Conservation (phyloP, 495 filamentous ascomycete genomes). For the Podospora tetraspora region DNA sequence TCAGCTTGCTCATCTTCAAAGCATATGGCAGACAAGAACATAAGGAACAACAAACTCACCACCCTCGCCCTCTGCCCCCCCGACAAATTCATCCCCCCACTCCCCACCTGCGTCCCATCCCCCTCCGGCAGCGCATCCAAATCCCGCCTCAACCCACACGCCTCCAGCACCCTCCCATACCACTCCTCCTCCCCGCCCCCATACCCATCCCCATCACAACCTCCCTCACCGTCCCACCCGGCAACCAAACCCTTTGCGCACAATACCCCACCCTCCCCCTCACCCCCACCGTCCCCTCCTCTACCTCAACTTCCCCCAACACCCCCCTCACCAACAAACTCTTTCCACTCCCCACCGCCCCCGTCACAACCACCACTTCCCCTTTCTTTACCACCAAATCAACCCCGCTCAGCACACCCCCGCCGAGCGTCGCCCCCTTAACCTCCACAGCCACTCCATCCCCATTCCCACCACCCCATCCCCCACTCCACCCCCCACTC, state of each 20-base stretch:
- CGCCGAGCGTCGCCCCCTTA: background rate
- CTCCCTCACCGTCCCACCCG: slow-evolving; percentile 54
- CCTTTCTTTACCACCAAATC: slow-evolving; percentile 12
- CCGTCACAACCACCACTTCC: slow-evolving; percentile 14
- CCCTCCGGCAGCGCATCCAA: slow-evolving; percentile 48
- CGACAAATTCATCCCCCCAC: slow-evolving; percentile 54
- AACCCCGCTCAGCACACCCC: slow-evolving; percentile 12
- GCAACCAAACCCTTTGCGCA: slow-evolving; percentile 47
- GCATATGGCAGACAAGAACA: background rate
- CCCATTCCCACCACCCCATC: no score
- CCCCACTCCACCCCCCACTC: no score
- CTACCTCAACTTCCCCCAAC: slow-evolving; percentile 46
- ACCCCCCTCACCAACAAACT: slow-evolving; percentile 50
- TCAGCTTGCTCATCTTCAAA: background rate
- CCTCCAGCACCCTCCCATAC: slow-evolving; percentile 51
- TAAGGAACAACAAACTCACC: slow-evolving; percentile 4
- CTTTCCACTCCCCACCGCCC: slow-evolving; percentile 54
- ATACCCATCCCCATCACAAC: slow-evolving; percentile 27
- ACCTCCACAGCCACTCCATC: background rate
- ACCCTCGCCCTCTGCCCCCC: slow-evolving; percentile 60
- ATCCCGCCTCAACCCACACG: slow-evolving; percentile 54
- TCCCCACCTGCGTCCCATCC: slow-evolving; percentile 55
- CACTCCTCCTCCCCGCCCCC: slow-evolving; percentile 44
- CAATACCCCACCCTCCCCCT: slow-evolving; percentile 31
- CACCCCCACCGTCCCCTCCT: slow-evolving; percentile 39